Conservation (phyloP, 2,329 filamentous ascomycete species). For the Sporothrix humicola region DNA sequence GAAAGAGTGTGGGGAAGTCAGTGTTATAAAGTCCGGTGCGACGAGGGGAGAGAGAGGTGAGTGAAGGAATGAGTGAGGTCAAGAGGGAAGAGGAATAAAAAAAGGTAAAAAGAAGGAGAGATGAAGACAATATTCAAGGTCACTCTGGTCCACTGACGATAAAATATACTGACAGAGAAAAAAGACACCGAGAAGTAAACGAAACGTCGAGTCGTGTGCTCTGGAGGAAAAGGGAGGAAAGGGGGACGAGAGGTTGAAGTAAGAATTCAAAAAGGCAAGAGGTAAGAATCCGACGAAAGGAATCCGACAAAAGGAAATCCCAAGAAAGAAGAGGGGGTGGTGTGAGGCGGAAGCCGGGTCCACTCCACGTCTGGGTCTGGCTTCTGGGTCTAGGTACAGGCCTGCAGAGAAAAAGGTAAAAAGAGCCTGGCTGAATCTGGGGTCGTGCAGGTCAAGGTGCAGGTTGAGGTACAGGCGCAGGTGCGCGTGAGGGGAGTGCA, state of each 20-base stretch:
- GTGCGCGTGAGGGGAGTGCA: background rate
- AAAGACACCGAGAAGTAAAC: background rate
- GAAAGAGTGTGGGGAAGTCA: background rate
- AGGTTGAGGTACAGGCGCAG: no score
- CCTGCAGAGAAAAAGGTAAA: no score
- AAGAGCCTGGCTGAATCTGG: background rate
- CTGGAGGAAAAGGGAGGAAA: background rate
- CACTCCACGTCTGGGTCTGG: background rate
- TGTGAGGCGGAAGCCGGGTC: slow-evolving; percentile 21
- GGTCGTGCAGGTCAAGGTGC: background rate
- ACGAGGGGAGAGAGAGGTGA: background rate
- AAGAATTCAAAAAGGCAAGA: background rate
- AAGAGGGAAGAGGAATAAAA: background rate
- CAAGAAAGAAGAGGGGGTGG: background rate
- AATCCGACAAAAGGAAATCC: no score
- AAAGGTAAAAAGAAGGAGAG: background rate
- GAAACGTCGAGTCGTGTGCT: slow-evolving; percentile 14
- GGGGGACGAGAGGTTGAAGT: background rate
- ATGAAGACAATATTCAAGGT: background rate
- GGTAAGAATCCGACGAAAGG: background rate
- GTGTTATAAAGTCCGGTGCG: background rate
- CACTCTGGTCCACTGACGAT: background rate
- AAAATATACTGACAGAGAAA: background rate
- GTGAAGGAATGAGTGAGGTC: background rate
- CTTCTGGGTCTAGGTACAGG: background rate